A percentile compares a stretch with the other conserved stretches of the same genome.
Evolutionary conservation across 2,329 filamentous ascomycete genomes (phyloP).

Genomic region (Penicillium rolfsii): DNA sequence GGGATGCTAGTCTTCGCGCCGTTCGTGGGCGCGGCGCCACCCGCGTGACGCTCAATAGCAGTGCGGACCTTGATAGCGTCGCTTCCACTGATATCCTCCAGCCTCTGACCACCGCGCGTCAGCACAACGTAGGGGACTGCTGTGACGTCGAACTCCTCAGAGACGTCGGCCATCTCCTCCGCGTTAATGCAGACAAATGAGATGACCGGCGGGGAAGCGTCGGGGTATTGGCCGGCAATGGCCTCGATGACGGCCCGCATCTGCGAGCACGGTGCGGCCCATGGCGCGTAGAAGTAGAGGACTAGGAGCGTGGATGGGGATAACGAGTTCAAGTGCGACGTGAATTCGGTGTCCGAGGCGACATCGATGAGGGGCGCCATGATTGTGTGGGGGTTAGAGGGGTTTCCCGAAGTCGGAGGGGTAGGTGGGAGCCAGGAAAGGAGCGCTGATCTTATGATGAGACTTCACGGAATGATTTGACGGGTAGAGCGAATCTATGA

Average conservation of each 20-base stretch:
- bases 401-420: conserved; percentile 1
- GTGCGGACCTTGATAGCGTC: conserved; percentile 83
- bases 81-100: conserved; percentile 87
- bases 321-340: conserved; percentile 66
- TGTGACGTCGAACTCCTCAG: conserved; percentile 89
- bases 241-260: conserved; percentile 86
- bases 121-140: conserved; percentile 91
- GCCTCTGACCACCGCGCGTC: conserved; percentile 70
- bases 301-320: conserved; percentile 74
- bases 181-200: conserved; percentile 91
- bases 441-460: not conserved
- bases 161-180: conserved; percentile 89
- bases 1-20: conserved; percentile 43
- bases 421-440: conserved; percentile 1
- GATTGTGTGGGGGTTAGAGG: conserved; percentile 26
- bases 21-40: conserved; percentile 36
- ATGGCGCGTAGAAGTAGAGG: conserved; percentile 93
- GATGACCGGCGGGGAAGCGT: conserved; percentile 66
- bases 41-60: conserved; percentile 81
- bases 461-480: too few species aligned
- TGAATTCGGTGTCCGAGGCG: conserved; percentile 72
- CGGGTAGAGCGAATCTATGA: not conserved
- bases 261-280: conserved; percentile 93
- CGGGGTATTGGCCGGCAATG: conserved; percentile 82
- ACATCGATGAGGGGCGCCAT: conserved; percentile 83